Conservation (phyloP, 495 filamentous ascomycete genomes). For the Aspergillus carlsbadensis region DNA sequence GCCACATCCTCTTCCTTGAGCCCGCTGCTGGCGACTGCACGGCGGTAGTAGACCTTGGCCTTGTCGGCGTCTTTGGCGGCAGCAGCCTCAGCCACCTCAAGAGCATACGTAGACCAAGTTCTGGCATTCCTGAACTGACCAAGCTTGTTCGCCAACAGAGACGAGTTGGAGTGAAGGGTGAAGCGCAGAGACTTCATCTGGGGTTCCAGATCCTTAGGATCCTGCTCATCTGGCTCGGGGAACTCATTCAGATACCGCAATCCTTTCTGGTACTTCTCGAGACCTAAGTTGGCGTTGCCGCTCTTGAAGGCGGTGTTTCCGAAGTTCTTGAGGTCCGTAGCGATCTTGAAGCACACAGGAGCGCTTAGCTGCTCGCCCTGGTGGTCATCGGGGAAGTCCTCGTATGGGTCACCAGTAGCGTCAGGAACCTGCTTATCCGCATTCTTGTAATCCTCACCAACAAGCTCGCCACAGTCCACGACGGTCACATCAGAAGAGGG, state of each 20-base stretch:
- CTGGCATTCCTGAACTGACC: conserved; percentile 65
- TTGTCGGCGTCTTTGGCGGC: conserved; percentile 71
- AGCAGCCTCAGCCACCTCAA: conserved; percentile 57
- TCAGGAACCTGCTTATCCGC: conserved; percentile 67
- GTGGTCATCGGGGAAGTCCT: conserved; percentile 94
- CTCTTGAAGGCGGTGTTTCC: conserved; percentile 91
- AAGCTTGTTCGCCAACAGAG: conserved; percentile 79
- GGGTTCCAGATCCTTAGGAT: conserved; percentile 62
- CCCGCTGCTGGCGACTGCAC: conserved; percentile 67
- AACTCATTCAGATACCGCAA: conserved; percentile 92
- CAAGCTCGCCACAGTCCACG: conserved; percentile 82
- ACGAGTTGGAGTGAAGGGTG: conserved; percentile 73
- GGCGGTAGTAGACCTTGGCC: conserved; percentile 86
- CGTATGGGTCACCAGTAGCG: conserved; percentile 84
- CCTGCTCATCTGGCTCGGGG: conserved; percentile 63
- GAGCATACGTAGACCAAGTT: conserved; percentile 67
- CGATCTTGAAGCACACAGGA: conserved; percentile 60
- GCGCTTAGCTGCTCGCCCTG: conserved; percentile 63
- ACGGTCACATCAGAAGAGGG: conserved; percentile 72
- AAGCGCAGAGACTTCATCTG: conserved; percentile 74
- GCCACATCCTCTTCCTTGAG: conserved; percentile 87
- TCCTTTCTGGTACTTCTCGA: conserved; percentile 98
- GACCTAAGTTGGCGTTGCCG: conserved; percentile 63
- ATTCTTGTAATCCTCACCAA: conserved; percentile 61
- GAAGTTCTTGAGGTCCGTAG: conserved; percentile 83